These are phyloP conservation scores for Nemania diffusa DNA, from an alignment of 2,329 filamentous ascomycete genomes.

Conservation along the genomic window DNA sequence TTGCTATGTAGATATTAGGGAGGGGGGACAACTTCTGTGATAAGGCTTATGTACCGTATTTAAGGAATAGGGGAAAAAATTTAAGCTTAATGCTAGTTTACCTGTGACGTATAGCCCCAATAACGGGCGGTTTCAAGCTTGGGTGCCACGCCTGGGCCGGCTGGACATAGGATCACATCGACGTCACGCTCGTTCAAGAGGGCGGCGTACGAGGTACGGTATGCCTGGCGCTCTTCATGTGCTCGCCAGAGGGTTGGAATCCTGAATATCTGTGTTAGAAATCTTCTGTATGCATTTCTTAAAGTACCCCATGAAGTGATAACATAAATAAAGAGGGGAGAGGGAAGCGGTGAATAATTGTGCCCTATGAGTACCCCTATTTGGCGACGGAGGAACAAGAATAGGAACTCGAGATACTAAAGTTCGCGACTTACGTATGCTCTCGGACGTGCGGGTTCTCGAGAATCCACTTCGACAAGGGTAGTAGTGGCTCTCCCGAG, in stretches of 20 bases:
- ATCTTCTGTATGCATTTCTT: not conserved
- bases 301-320: not conserved
- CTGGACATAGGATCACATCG: conserved; percentile 72
- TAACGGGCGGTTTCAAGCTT: conserved; percentile 60
- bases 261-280: not conserved
- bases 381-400: not conserved
- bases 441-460: conserved; percentile 59
- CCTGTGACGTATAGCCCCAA: conserved; percentile 72
- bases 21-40: not conserved
- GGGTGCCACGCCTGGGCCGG: conserved; percentile 59
- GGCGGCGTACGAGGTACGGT: conserved; percentile 51
- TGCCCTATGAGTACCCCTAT: not conserved
- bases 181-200: conserved; percentile 57
- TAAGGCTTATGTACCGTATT: not conserved
- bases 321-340: not conserved
- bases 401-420: not conserved
- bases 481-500: conserved; percentile 67
- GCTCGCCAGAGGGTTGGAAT: conserved; percentile 52
- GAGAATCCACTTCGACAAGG: conserved; percentile 68
- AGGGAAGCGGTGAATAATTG: not conserved
- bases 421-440: conserved; percentile 49
- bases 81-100: not conserved
- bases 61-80: not conserved
- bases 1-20: not conserved
- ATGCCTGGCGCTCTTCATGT: conserved; percentile 53